Evolutionary conservation across 371 early-diverging fungal genomes (phyloP).

Genomic region (Nematocida minor): DNA sequence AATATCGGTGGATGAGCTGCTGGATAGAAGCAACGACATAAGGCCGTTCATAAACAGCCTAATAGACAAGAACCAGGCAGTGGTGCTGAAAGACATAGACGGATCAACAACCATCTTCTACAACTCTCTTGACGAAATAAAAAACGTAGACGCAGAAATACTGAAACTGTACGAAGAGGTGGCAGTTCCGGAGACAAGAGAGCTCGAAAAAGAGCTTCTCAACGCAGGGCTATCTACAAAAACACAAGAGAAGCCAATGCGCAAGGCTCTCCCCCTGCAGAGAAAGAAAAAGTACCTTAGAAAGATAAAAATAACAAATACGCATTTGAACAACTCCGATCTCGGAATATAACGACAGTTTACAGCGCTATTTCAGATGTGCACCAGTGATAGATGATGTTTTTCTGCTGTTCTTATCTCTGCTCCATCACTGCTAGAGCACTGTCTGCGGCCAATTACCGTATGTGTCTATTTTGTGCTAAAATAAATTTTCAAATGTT

Average conservation of each 20-base stretch:
- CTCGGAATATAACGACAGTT: conserved; percentile 15
- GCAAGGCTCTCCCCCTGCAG: conserved; percentile 35
- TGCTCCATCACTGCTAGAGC: too few species aligned
- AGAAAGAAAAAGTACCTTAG: conserved; percentile 60
- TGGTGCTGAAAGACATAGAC: conserved; percentile 65
- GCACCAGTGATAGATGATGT: too few species aligned
- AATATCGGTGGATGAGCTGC: conserved; percentile 55
- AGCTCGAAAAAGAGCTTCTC: conserved; percentile 59
- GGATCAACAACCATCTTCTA: conserved; percentile 60
- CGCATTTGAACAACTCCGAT: conserved; percentile 62
- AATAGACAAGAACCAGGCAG: conserved; percentile 48
- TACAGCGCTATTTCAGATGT: not conserved
- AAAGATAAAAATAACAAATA: conserved; percentile 66
- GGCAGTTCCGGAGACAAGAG: conserved; percentile 59
- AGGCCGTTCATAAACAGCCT: conserved; percentile 53
- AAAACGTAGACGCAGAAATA: conserved; percentile 44
- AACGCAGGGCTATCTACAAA: conserved; percentile 57
- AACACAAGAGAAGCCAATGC: conserved; percentile 45
- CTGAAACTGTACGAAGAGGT: conserved; percentile 56
- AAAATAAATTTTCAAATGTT: conserved; percentile 37
- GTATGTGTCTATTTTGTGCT: too few species aligned
- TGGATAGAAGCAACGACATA: conserved; percentile 59
- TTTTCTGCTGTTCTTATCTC: too few species aligned
- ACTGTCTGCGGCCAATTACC: too few species aligned
- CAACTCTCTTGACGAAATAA: conserved; percentile 52